A percentile compares a stretch with the other conserved stretches of the same genome.
Conservation (phyloP, 1,284 basidiomycete species). For the Sanghuangporus weigelae region DNA sequence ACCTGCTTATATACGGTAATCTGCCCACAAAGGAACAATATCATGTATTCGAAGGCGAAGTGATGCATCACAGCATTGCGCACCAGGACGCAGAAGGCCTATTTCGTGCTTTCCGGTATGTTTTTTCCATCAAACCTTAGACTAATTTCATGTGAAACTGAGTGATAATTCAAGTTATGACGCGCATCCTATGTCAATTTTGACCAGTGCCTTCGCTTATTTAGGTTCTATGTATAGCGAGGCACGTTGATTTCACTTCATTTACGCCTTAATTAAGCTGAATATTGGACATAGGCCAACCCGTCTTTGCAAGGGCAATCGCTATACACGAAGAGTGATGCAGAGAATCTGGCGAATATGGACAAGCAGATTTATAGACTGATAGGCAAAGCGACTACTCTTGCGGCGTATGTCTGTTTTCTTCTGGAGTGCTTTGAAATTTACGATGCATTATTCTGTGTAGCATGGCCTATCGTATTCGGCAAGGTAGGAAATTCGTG, state of each 20-base stretch:
- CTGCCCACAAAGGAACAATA: slow-evolving; percentile 67
- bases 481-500: slow-evolving; percentile 86
- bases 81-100: slow-evolving; percentile 79
- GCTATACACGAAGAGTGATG: slow-evolving; percentile 67
- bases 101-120: slow-evolving; percentile 72
- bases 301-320: slow-evolving; percentile 56
- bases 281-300: slow-evolving; percentile 31
- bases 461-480: slow-evolving; percentile 85
- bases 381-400: slow-evolving; percentile 81
- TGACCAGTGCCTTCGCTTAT: slow-evolving; percentile 81
- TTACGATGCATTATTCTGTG: not conserved
- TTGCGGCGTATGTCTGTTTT: slow-evolving; percentile 61
- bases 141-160: not conserved
- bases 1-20: slow-evolving; percentile 82
- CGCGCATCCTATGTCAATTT: slow-evolving; percentile 84
- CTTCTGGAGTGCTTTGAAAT: slow-evolving; percentile 1
- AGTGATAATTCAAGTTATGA: slow-evolving; percentile 54
- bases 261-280: not conserved
- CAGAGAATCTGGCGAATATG: slow-evolving; percentile 65
- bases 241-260: slow-evolving; percentile 46
- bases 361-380: slow-evolving; percentile 87
- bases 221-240: slow-evolving; percentile 81
- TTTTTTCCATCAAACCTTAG: not conserved
- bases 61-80: slow-evolving; percentile 71
- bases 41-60: slow-evolving; percentile 61